Evolutionary conservation across 2,329 filamentous ascomycete genomes (phyloP), one percentile per base, ranked within the genome.

Genomic region (Rutstroemia sp.): DNA sequence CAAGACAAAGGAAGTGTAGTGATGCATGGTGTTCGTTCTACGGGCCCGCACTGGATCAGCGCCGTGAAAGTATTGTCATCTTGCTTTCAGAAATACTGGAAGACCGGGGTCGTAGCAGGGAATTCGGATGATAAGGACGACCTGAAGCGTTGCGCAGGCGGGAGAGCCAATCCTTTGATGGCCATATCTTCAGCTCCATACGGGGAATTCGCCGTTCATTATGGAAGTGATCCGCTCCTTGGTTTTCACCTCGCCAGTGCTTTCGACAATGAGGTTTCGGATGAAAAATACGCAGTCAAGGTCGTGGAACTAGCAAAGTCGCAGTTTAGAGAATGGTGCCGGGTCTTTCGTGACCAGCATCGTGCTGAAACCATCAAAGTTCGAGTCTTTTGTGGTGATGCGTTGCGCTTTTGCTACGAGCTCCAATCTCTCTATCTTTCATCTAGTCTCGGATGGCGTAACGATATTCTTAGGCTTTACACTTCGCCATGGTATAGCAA

Each of bases 351-450:
- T 16, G 34, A 41, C 14, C 30, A 27, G 8, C 19, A 41, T 23
- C n/a, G 21, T 4, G 2, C 45, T 2, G 19, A 56, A 7, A 10
- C 38, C 19, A 54, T 52, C 10, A 10, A 51, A 8, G 9, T 53
- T 38, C 56, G 60, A 19, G 45, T 62, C 21, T 60, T 49, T 37
- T 48, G 51, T 16, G 60, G 58, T 16, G 60, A 62, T 8, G 60
- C 58, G 19, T 44, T 62, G 46, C 34, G 41, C n/a, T 58, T 62
- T 8, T 59, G 46, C 21, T 48, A 62, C 44, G 41, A 49, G 23
- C 48, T 62, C 4, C 54, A 62, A 38, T 12, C 9, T 56, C 59
- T 56, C 14, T 56, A 34, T 9, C 46, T 3, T 18, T 3, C 19
- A n/a, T n/a, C 1, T 37, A 47, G n/a, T 1, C 10, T 25, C 4